These are phyloP conservation scores for Stephanodiscus triporus DNA, from an alignment of 108 stramenopile species.

Conservation along the genomic window DNA sequence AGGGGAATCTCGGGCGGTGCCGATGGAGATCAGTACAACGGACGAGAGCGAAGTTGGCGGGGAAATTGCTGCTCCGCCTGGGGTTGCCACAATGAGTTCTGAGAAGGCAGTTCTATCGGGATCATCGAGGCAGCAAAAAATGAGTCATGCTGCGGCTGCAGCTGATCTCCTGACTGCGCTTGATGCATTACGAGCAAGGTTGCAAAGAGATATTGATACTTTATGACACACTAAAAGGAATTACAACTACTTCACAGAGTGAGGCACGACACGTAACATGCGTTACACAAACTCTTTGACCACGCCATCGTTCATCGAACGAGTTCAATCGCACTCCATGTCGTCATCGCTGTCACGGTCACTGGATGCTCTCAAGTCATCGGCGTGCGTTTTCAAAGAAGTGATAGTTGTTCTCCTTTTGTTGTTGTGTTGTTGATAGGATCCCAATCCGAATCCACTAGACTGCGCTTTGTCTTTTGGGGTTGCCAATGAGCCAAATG, in stretches of 20 bases:
- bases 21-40: neutral
- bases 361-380: slow-evolving; percentile 1
- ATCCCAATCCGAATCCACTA: neutral
- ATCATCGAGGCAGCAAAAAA: neutral
- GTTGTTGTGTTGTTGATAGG: neutral
- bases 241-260: neutral
- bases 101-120: neutral
- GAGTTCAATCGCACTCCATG: slow-evolving; percentile 11
- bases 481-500: slow-evolving; percentile 8
- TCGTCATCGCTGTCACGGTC: slow-evolving; percentile 3
- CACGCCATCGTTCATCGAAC: neutral
- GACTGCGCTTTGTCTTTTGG: neutral
- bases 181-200: neutral
- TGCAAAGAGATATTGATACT: neutral
- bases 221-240: neutral
- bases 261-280: neutral
- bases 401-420: slow-evolving; percentile 2
- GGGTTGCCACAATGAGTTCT: neutral
- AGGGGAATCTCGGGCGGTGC: neutral
- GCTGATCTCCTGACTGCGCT: slow-evolving; percentile 1
- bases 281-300: neutral
- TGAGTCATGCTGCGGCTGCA: too few species aligned
- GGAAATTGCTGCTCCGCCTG: neutral
- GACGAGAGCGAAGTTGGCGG: neutral
- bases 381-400: neutral